Evolutionary conservation across 2,329 filamentous ascomycete genomes (phyloP), one percentile per base, ranked within the genome.

Genomic region (Fusarium multiceps): DNA sequence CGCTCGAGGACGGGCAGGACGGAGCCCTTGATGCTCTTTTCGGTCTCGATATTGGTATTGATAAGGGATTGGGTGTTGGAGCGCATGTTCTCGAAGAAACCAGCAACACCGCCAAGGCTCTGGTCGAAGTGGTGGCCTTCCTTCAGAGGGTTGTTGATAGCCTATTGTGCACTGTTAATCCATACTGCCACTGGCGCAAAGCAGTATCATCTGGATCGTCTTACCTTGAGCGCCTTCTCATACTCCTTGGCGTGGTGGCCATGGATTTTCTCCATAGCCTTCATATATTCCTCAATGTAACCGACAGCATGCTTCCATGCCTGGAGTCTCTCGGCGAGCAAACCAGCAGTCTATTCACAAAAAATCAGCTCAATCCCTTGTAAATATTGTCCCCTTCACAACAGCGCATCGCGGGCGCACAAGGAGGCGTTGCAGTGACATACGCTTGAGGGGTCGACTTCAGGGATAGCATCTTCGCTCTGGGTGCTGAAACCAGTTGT

Each of bases 271-370:
- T 97, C 94, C 6, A 94, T 93, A 9, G 92, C 90, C 30, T 84
- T 84, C 75, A 98, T 86, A 79, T 98, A 99, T 54, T 97, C 93
- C 81, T 98, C 94, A 49, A 99, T 86, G 78, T 97, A 95, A 59
- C 86, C 93, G 68, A 94, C 93, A 66, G 94, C 93, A 80, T 98
- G 95, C 80, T 98, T 98, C 94, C 94, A 99, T 48, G 96, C 96
- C 76, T 93, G 92, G 66, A 99, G 86, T 71, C 96, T 90, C 84
- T 98, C 93, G 58, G 91, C 86, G 69, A 99, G 90, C 51, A 98
- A 87, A 42, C 88, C 90, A n/a, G 91, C 89, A 23, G 92, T 92
- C 90, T 93, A 70, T 21, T 21, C 37, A 25, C 14, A 18, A 20
- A 46, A 16, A 23, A 45, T 73, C 48, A 75, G 72, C 32, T 41